Conservation (phyloP, 148 eudicot genomes). For the Vaccinium macrocarpon region DNA sequence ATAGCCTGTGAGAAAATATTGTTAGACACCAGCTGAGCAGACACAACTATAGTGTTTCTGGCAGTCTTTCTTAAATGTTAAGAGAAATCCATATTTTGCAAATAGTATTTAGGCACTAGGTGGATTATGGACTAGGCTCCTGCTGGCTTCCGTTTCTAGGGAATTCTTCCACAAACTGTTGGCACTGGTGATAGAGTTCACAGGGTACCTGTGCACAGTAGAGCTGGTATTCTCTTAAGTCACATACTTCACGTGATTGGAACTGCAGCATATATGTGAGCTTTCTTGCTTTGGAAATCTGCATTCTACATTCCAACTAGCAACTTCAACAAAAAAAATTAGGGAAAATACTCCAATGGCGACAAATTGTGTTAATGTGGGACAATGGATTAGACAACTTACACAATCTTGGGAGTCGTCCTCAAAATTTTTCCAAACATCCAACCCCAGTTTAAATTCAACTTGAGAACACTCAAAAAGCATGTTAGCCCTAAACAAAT, state of each 20-base stretch:
- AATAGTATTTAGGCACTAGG: background rate
- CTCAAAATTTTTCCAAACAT: background rate
- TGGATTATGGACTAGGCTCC: conserved; percentile 6
- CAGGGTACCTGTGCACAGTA: background rate
- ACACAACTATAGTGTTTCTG: background rate
- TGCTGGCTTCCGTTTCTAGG: conserved; percentile 6
- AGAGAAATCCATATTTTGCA: background rate
- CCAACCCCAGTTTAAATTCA: no score
- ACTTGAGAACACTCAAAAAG: no score
- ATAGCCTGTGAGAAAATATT: background rate
- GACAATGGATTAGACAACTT: background rate
- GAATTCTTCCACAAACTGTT: background rate
- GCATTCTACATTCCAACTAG: background rate
- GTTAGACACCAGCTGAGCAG: background rate
- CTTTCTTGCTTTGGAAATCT: background rate
- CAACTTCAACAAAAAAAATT: background rate
- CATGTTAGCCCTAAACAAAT: no score
- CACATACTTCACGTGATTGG: background rate
- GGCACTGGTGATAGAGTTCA: conserved; percentile 7
- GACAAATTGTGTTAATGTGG: background rate
- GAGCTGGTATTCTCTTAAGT: conserved; percentile 7
- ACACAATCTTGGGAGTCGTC: background rate
- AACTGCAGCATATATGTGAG: background rate
- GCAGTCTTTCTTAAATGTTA: background rate
- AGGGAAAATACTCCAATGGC: background rate